Conservation (phyloP, 108 stramenopile genomes). For the Pinguiococcus pyrenoidosus region DNA sequence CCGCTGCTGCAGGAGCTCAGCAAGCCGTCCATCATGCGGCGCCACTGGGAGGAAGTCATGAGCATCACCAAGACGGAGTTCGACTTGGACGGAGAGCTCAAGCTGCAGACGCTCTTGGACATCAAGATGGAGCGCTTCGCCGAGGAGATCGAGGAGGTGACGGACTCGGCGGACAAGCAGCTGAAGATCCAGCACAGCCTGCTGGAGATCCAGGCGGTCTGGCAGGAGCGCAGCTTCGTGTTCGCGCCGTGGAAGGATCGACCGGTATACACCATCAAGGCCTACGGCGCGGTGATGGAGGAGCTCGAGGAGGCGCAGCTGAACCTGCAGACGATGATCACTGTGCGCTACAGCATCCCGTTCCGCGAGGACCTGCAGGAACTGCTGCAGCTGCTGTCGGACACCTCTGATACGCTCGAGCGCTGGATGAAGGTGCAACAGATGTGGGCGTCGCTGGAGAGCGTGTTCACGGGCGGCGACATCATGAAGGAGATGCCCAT, state of each 20-base stretch:
- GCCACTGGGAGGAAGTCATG: slow-evolving; percentile 73
- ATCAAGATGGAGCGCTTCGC: slow-evolving; percentile 22
- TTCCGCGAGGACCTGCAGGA: slow-evolving; percentile 65
- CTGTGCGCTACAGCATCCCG: slow-evolving; percentile 64
- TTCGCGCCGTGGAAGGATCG: slow-evolving; percentile 70
- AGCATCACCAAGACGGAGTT: slow-evolving; percentile 47
- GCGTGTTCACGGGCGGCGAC: slow-evolving; percentile 77
- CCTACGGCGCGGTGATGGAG: slow-evolving; percentile 58
- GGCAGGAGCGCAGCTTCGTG: slow-evolving; percentile 45
- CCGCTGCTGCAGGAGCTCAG: slow-evolving; percentile 66
- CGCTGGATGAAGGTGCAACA: slow-evolving; percentile 77
- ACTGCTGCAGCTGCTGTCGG: slow-evolving; percentile 47
- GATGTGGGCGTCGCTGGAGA: slow-evolving; percentile 78
- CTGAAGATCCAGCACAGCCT: slow-evolving; percentile 61
- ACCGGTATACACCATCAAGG: slow-evolving; percentile 57
- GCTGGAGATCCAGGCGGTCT: slow-evolving; percentile 53
- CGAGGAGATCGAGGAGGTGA: slow-evolving; percentile 68
- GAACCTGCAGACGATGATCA: slow-evolving; percentile 71
- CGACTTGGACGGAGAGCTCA: slow-evolving; percentile 60
- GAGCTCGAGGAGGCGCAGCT: slow-evolving; percentile 78
- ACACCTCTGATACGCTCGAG: slow-evolving; percentile 72
- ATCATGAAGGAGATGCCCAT: slow-evolving; percentile 78
- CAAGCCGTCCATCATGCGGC: slow-evolving; percentile 61
- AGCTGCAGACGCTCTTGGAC: slow-evolving; percentile 45
- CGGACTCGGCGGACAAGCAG: slow-evolving; percentile 76